Base-by-base conservation (phyloP, 495 filamentous ascomycete species). In the Daldinia vernicosa region DNA sequence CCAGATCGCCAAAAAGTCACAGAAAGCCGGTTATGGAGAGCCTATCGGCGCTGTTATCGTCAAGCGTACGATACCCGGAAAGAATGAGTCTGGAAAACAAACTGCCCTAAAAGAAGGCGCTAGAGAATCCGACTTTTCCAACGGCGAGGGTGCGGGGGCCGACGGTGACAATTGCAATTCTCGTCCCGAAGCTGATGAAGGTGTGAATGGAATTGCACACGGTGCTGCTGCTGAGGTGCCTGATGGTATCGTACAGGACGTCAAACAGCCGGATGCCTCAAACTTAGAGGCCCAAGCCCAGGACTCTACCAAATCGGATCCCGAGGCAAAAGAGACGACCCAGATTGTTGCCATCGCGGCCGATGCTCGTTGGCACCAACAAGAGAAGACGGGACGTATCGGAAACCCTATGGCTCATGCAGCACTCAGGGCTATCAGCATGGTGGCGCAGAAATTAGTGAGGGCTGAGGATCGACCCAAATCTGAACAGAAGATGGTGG, bases 341-440 rank as follows among this genome's bases (percentile, higher is more conserved):
- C 76, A 79, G 27, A 79, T 93, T 40, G 83, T 97, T 27, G 90
- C 89, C 19, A 86, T 94, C 60, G 92, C 92, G 7, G 92, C 89
- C 15, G 94, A 98, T 81, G 90, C 86, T 66, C 87, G 94, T 47
- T 94, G 90, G 81, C 79, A 80, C 43, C 83, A 86, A 27, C 76
- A 81, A 19, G 82, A 82, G 22, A 84, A 79, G 30, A 76, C 76
- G 4, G 80, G 76, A 1, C 72, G 73, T 12, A 76, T 66, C 33
- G 93, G 92, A 45, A 93, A 95, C 62, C 86, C 89, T 1, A 90
- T 94, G 83, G 87, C 90, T 15, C 95, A 99, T 75, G 88, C 93
- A 6, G 86, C 92, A 12, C 89, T 98, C 85, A 86, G 96, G 56
- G 93, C 89, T n/a, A 91, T 95, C 65, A 93, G 89, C 64, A 90